These are phyloP conservation scores for Boletus tylopilopsis DNA, from an alignment of 768 basidiomycete genomes.

Conservation along the genomic window DNA sequence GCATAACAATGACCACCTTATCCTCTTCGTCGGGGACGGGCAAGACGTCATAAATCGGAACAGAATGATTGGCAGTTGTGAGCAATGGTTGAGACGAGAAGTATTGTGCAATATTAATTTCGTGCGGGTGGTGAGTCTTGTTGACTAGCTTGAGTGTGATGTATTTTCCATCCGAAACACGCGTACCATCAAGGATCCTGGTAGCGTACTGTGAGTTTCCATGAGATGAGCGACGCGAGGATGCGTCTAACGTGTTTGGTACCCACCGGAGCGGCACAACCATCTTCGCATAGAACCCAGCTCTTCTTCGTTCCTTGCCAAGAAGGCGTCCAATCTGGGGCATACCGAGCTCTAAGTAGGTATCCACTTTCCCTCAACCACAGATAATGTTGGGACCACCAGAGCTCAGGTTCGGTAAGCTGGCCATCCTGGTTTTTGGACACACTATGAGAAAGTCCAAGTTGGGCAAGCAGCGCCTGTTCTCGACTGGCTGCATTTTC, in stretches of 20 bases:
- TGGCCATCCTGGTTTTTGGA: not conserved
- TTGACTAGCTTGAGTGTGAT: constrained; percentile 31
- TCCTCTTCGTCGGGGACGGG: constrained; percentile 2
- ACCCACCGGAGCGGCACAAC: not conserved
- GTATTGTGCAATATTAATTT: constrained; percentile 29
- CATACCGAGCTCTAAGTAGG: constrained; percentile 8
- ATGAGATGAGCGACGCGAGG: not conserved
- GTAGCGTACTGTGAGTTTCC: too few species aligned
- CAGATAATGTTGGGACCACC: constrained; percentile 1
- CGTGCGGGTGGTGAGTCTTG: constrained; percentile 14
- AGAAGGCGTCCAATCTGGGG: constrained; percentile 9
- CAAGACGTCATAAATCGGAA: constrained; percentile 29
- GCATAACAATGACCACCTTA: constrained; percentile 1
- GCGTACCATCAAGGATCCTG: constrained; percentile 27
- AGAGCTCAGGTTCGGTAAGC: too few species aligned
- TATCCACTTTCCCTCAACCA: constrained; percentile 8
- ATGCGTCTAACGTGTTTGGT: too few species aligned
- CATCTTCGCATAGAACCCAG: not conserved
- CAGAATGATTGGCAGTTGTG: constrained; percentile 37
- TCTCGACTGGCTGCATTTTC: not conserved
- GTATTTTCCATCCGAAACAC: constrained; percentile 20
- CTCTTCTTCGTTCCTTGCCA: too few species aligned
- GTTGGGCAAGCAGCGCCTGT: not conserved
- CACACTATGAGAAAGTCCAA: too few species aligned
- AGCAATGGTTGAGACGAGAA: constrained; percentile 13